Evolutionary conservation across 768 basidiomycete genomes (phyloP).

Genomic region (Grammothele lineata): DNA sequence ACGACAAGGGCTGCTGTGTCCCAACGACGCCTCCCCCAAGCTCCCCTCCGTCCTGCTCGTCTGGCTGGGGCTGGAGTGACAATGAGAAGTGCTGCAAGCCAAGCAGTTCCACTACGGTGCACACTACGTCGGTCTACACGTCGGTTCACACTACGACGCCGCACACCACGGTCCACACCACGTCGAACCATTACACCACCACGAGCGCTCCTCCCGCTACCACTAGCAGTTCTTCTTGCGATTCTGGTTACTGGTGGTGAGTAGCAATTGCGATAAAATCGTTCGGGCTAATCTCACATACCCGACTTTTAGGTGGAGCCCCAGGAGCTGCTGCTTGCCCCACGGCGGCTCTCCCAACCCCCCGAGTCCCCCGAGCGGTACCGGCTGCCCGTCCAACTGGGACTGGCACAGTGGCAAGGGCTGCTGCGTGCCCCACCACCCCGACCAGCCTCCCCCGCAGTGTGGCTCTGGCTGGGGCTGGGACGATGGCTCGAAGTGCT

Average conservation of each 20-base stretch:
- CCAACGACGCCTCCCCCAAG: slow-evolving; percentile 40
- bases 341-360: slow-evolving; percentile 38
- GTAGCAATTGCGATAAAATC: neutral
- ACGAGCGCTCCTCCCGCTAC: neutral
- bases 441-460: slow-evolving; percentile 34
- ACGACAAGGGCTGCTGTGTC: slow-evolving; percentile 46
- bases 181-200: neutral
- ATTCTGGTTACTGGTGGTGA: slow-evolving; percentile 23
- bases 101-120: slow-evolving; percentile 24
- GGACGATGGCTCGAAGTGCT: slow-evolving; percentile 34
- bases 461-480: slow-evolving; percentile 46
- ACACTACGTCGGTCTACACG: slow-evolving; percentile 18
- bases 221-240: slow-evolving; percentile 25
- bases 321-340: slow-evolving; percentile 41
- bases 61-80: slow-evolving; percentile 43
- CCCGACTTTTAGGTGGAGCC: slow-evolving; percentile 22
- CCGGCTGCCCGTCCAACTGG: slow-evolving; percentile 44
- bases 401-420: slow-evolving; percentile 45
- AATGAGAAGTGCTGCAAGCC: slow-evolving; percentile 27
- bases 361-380: slow-evolving; percentile 44
- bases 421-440: slow-evolving; percentile 51
- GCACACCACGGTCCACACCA: neutral
- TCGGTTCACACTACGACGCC: neutral
- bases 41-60: slow-evolving; percentile 39
- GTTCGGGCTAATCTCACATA: neutral